Evolutionary conservation across 768 basidiomycete species (phyloP), one percentile per base, ranked within the genome.

Genomic region (Rhodosporidiobolus odoratus): DNA sequence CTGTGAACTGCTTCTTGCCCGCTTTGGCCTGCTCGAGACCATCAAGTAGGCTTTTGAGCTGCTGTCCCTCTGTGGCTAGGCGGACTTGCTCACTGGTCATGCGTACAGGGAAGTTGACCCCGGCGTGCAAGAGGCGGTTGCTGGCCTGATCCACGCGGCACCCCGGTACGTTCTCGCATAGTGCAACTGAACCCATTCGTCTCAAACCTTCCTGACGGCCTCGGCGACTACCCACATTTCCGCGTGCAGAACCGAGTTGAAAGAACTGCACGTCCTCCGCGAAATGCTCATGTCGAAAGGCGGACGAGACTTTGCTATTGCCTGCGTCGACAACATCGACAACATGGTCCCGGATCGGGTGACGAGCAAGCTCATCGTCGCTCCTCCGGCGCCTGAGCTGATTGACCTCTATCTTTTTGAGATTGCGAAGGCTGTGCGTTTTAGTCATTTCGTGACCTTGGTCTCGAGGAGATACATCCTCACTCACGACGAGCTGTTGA

Each of bases 221-320:
- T n/a, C n/a, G n/a, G n/a, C n/a, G n/a, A n/a, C n/a, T n/a, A n/a
- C n/a, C n/a, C n/a, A n/a, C n/a, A n/a, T n/a, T n/a, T n/a, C n/a
- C n/a, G n/a, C n/a, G n/a, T n/a, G 27, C 54, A 75, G 75, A 30
- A 72, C 73, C 7, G 75, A 75, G 45, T 59, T 76, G 3, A 69
- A 69, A 19, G 76, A 75, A 54, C 84, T 99, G 47, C 91, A 96
- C 74, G 82, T 92, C 45, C 80, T 97, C 61, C 87, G 96, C 64
- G 94, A 98, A 79, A 86, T 97, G 78, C 84, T 99, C 67, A 90
- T 94, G 89, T 90, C 93, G 79, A 96, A 96, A 81, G 96, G 88
- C 78, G 93, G 95, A 25, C 87, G 95, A 30, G 91, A 93, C 57
- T 98, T 91, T 79, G 86, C 93, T 23, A 74, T 87, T 25, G 84